Base-by-base conservation (phyloP, 202 grass and related monocot species). In the Dendrocalamus latiflorus region DNA sequence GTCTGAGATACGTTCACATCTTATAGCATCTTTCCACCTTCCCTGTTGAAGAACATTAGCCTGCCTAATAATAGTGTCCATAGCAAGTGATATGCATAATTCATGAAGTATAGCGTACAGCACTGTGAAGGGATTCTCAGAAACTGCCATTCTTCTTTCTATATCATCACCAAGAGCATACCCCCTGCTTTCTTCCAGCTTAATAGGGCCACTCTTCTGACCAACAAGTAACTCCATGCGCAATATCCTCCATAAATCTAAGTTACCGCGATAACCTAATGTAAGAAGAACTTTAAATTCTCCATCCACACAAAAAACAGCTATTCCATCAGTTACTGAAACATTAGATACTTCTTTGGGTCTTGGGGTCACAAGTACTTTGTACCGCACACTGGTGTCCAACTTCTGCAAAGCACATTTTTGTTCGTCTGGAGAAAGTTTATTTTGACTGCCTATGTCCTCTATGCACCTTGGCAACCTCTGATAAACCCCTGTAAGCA, bases 251-350 rank as follows among this genome's bases (percentile, higher is more conserved):
- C 96, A 99, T 71, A 99, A 83, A 33, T 87, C 81, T 34, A 95
- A 68, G 79, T 99, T 79, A 51, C 96, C 96, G 60, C 87, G 89
- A 76, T 99, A 99, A 58, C 96, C 96, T 51, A 95, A 76, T 38
- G 96, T 95, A 77, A 99, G 91, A 77, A 93, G 83, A 87, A 99
- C 85, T 85, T 90, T 92, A 73, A 95, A 98, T 76, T 98, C 95
- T 66, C 93, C 95, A 78, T 98, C 85, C 9, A 98, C 93, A 50
- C 20, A 55, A 55, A 99, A 82, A 80, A 80, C 79, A 66, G 96
- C 90, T 68, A 91, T 83, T 77, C 96, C 96, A 84, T 95, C 81
- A 81, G 87, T 87, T 58, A 99, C 81, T 37, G 77, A 88, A 81
- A 93, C 59, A 17, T 89, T 79, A 76, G 93, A 93, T 76, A 95